A percentile compares a stretch with the other conserved stretches of the same genome.
phyloP scores from a whole-genome alignment of 768 basidiomycete species.

The Ramaria sp. region DNA sequence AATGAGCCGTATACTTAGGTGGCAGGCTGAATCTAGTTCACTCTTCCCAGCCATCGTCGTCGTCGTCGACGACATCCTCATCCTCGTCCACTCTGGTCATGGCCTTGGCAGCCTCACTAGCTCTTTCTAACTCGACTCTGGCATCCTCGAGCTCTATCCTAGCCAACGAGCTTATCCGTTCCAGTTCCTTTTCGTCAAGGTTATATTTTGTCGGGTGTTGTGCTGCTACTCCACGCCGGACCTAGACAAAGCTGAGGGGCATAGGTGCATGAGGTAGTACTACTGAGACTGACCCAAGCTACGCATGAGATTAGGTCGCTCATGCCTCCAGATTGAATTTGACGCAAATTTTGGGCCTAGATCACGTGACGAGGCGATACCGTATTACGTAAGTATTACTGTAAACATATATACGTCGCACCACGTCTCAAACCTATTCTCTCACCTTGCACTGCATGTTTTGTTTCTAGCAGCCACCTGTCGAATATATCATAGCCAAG shows the following conservation, averaged over 20 bases:
- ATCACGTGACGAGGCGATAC: background rate
- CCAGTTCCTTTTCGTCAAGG: constrained; percentile 82
- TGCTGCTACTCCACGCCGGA: constrained; percentile 66
- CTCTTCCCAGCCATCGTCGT: constrained; percentile 73
- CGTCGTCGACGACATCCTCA: constrained; percentile 51
- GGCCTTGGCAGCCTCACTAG: constrained; percentile 61
- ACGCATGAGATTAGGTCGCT: constrained; percentile 67
- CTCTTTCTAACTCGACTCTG: constrained; percentile 70
- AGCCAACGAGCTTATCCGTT: constrained; percentile 81
- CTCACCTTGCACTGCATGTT: no score
- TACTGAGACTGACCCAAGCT: constrained; percentile 31
- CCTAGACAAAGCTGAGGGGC: constrained; percentile 33
- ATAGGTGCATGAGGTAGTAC: background rate
- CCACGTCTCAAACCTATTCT: no score
- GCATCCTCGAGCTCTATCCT: constrained; percentile 87
- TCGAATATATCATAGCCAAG: no score
- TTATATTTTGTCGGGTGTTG: constrained; percentile 78
- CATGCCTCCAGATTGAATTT: constrained; percentile 27
- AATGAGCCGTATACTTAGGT: background rate
- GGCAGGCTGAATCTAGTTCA: constrained; percentile 35
- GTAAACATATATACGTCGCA: no score
- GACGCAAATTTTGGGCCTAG: background rate
- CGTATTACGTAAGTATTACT: no score
- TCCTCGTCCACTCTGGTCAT: constrained; percentile 62
- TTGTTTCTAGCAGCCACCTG: no score